These are phyloP conservation scores for Gossypium herbaceum DNA, from an alignment of 345 rosid species.

Conservation along the genomic window DNA sequence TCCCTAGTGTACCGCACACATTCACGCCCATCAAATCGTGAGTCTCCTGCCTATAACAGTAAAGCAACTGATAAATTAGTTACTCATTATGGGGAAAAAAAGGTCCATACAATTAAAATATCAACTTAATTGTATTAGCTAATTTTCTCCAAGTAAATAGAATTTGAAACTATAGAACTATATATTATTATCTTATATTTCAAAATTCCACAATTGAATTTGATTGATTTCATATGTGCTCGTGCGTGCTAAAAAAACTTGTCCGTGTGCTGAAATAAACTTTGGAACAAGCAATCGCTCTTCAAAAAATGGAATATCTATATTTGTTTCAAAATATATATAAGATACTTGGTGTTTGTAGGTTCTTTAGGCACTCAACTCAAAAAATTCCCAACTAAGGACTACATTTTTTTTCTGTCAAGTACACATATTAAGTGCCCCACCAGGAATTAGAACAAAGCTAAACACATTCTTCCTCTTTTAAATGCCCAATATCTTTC, in stretches of 20 bases:
- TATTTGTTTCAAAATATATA: background rate
- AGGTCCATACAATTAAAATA: background rate
- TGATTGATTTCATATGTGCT: no score
- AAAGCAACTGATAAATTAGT: conserved; percentile 1
- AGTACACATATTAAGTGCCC: conserved; percentile 60
- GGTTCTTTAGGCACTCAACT: conserved; percentile 56
- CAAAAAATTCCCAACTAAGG: conserved; percentile 55
- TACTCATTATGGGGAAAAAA: background rate
- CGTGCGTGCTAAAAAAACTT: no score
- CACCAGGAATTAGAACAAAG: conserved; percentile 74
- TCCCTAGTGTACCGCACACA: conserved; percentile 59
- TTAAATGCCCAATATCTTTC: background rate
- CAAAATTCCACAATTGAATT: no score
- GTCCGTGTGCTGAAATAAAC: no score
- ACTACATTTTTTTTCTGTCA: conserved; percentile 49
- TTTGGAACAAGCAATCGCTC: background rate
- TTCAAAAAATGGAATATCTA: background rate
- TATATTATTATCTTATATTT: background rate
- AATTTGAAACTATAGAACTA: background rate
- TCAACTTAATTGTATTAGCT: background rate
- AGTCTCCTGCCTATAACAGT: conserved; percentile 58
- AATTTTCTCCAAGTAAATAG: background rate
- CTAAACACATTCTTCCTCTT: background rate
- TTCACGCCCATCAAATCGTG: conserved; percentile 58
- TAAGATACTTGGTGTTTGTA: conserved; percentile 26